phyloP scores from a whole-genome alignment of 148 eudicot species.

The Rhododendron griersonianum region DNA sequence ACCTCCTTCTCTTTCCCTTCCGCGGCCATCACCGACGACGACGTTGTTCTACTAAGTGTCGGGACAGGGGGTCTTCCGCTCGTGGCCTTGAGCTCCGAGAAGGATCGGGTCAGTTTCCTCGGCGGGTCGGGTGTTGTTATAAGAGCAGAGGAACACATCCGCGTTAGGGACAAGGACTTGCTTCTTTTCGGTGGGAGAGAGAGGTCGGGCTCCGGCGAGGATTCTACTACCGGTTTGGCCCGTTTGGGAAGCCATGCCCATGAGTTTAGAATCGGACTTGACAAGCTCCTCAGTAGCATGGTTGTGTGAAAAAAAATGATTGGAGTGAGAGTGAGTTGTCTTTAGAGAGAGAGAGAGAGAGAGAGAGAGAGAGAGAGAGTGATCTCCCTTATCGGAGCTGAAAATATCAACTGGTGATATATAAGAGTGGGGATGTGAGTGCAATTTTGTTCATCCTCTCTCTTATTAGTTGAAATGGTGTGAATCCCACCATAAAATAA shows the following conservation, averaged over 20 bases:
- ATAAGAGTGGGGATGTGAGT: no score
- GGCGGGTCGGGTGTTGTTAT: background rate
- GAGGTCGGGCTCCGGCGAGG: constrained; percentile 3
- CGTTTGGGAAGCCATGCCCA: constrained; percentile 28
- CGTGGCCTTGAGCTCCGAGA: background rate
- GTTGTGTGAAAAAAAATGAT: background rate
- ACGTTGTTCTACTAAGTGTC: background rate
- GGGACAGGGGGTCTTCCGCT: background rate
- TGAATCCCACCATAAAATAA: no score
- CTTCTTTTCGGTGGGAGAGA: background rate
- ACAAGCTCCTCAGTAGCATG: constrained; percentile 46
- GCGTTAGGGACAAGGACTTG: background rate
- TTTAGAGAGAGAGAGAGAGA: background rate
- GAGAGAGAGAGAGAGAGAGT: background rate
- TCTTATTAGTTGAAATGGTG: no score
- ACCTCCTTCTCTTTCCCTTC: constrained; percentile 9
- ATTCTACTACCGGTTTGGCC: background rate
- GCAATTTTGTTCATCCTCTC: no score
- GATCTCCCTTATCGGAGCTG: background rate
- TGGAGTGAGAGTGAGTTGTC: background rate
- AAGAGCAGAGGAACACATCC: background rate
- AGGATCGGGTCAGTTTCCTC: background rate
- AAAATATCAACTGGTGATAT: background rate
- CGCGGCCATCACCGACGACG: constrained; percentile 2
- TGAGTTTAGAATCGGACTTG: constrained; percentile 37